Conservation (phyloP, 1,284 basidiomycete genomes). For the Puccinia hordei region DNA sequence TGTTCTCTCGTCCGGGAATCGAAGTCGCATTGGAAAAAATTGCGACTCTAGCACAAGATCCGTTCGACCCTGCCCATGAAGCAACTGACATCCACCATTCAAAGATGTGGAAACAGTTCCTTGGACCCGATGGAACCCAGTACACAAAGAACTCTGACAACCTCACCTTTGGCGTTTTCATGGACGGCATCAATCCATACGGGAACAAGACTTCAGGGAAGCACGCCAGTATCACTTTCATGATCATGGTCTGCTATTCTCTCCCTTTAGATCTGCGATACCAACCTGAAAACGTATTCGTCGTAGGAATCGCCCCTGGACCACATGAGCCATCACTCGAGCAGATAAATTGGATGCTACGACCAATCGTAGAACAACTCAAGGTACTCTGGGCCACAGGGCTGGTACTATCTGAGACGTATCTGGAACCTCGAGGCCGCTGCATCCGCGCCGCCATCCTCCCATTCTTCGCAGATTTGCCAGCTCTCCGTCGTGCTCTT, state of each 20-base stretch:
- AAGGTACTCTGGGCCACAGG: conserved; percentile 17
- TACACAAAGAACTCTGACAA: conserved; percentile 11
- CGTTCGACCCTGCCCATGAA: conserved; percentile 14
- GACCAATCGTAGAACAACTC: conserved; percentile 58
- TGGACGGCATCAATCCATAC: conserved; percentile 26
- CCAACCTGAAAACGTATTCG: conserved; percentile 60
- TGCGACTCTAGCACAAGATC: neutral
- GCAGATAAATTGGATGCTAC: conserved; percentile 58
- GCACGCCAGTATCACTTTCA: conserved; percentile 30
- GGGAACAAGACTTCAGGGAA: conserved; percentile 6
- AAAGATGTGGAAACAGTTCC: conserved; percentile 32
- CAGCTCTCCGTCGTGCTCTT: conserved; percentile 46
- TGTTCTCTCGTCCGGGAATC: conserved; percentile 25
- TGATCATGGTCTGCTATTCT: conserved; percentile 29
- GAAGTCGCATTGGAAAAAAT: conserved; percentile 18
- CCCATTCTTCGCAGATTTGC: conserved; percentile 52
- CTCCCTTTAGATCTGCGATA: conserved; percentile 58
- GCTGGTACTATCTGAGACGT: conserved; percentile 10
- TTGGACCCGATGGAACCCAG: conserved; percentile 21
- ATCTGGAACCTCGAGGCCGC: conserved; percentile 54
- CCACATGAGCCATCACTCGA: conserved; percentile 52
- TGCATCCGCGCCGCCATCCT: conserved; percentile 55
- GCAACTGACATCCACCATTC: conserved; percentile 37
- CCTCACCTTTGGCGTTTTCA: conserved; percentile 31
- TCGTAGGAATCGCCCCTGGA: conserved; percentile 60